Evolutionary conservation across 2,329 filamentous ascomycete genomes (phyloP), one percentile per base, ranked within the genome.

Genomic region (Aspergillus hiratsukae): DNA sequence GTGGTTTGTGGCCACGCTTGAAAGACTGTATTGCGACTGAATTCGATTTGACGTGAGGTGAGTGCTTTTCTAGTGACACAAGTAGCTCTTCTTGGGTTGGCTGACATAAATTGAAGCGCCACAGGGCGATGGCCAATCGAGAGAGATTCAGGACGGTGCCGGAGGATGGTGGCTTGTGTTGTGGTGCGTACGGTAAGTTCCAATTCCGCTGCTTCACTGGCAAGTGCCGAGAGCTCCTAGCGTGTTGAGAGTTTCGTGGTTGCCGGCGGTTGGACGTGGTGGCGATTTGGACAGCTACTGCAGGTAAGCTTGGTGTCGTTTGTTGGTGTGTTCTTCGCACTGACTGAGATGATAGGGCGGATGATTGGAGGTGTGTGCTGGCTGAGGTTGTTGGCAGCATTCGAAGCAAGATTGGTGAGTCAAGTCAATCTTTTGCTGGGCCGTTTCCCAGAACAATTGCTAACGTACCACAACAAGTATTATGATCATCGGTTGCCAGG

Each of bases 1-100:
- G 28, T 46, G 52, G 37, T 52, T 50, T 50, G 54, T 49, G 28
- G 49, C 17, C 50, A 46, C 43, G 23, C 21, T 46, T 27, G 19
- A 23, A 25, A 27, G 14, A 21, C 21, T 23, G 23, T 21, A 27
- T 46, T 46, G 43, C 14, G 6, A 11, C 43, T 14, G 31, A 37
- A n/a, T 17, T 8, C 31, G 31, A 37, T 37, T 37, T 37, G 14
- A 37, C 14, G 7, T 37, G 2, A 37, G 31, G 31, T 37, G 31
- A 37, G 31, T 37, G 14, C 31, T 35, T 14, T 37, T 17, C 31
- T 37, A 17, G 14, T 37, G 31, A 37, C 31, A 37, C 14, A 37
- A 37, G 31, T 17, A 5, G 5, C 31, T 14, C 14, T 17, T 17
- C 31, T 37, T 37, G 31, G 17, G 31, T 37, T 37, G 31, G 14